phyloP scores from a whole-genome alignment of 2,329 filamentous ascomycete genomes.

The Juglanconis sp. region DNA sequence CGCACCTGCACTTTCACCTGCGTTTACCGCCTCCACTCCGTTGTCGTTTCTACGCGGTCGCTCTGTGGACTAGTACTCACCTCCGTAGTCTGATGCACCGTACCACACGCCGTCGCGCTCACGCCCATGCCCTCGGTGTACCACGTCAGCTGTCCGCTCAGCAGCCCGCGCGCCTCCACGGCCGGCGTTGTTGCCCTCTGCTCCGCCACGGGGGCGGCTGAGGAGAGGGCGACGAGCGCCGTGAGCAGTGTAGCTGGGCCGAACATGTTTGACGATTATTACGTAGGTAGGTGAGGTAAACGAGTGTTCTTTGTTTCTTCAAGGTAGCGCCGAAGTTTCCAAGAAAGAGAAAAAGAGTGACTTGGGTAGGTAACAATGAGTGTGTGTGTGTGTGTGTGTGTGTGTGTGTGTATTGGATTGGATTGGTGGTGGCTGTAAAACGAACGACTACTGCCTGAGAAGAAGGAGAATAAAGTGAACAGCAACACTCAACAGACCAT shows the following conservation, averaged over 20 bases:
- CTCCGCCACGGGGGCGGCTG: slow-evolving; percentile 1
- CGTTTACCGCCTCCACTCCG: not conserved
- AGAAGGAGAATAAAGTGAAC: not conserved
- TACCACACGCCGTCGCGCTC: slow-evolving; percentile 7
- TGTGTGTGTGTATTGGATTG: no score
- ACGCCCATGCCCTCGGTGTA: slow-evolving; percentile 14
- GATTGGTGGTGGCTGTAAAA: no score
- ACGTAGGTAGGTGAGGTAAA: not conserved
- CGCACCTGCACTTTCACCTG: not conserved
- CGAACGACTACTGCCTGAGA: not conserved
- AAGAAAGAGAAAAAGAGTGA: not conserved
- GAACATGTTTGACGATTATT: slow-evolving; percentile 2
- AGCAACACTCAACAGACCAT: not conserved
- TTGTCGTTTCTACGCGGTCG: not conserved
- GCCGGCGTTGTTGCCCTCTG: not conserved
- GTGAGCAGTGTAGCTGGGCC: slow-evolving; percentile 2
- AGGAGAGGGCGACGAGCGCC: slow-evolving; percentile 4
- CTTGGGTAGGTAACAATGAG: not conserved
- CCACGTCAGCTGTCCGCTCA: slow-evolving; percentile 10
- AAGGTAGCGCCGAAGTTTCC: not conserved
- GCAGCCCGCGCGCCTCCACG: not conserved
- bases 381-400: not conserved
- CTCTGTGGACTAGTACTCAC: not conserved
- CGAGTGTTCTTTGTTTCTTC: not conserved
- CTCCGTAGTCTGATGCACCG: not conserved